Evolutionary conservation across 2,329 filamentous ascomycete genomes (phyloP).

Genomic region (Simplicillium sp.): DNA sequence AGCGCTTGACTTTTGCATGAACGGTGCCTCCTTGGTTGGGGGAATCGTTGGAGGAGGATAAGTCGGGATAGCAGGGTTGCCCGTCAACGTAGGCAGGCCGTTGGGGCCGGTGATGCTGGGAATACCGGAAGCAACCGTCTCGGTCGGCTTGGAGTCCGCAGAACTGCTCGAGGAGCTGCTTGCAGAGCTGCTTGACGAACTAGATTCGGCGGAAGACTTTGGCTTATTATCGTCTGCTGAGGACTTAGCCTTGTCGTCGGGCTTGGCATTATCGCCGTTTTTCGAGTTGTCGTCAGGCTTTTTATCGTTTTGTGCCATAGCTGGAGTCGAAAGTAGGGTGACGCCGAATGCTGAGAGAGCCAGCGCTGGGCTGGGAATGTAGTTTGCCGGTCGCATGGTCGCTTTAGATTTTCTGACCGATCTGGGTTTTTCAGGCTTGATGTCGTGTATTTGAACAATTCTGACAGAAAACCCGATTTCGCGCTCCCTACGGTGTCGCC

Average conservation of each 20-base stretch:
- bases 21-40: slow-evolving; percentile 75
- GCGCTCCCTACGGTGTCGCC: too few relatives aligned
- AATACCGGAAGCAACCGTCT: neutral
- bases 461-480: too few relatives aligned
- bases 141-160: neutral
- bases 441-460: too few relatives aligned
- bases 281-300: neutral
- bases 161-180: neutral
- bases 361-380: neutral
- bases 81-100: slow-evolving; percentile 32
- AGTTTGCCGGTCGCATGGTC: neutral
- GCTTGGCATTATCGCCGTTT: neutral
- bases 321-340: neutral
- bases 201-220: neutral
- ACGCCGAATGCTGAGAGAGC: neutral
- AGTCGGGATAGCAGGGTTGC: slow-evolving; percentile 31
- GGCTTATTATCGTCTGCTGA: neutral
- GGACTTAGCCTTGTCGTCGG: neutral
- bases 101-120: slow-evolving; percentile 12
- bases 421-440: too few relatives aligned
- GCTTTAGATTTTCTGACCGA: too few relatives aligned
- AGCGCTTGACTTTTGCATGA: slow-evolving; percentile 76
- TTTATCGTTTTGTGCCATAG: neutral
- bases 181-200: too few relatives aligned
- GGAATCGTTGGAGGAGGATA: slow-evolving; percentile 71